phyloP scores from a whole-genome alignment of 2,329 filamentous ascomycete genomes.

The Amesomyces nigricolor region DNA sequence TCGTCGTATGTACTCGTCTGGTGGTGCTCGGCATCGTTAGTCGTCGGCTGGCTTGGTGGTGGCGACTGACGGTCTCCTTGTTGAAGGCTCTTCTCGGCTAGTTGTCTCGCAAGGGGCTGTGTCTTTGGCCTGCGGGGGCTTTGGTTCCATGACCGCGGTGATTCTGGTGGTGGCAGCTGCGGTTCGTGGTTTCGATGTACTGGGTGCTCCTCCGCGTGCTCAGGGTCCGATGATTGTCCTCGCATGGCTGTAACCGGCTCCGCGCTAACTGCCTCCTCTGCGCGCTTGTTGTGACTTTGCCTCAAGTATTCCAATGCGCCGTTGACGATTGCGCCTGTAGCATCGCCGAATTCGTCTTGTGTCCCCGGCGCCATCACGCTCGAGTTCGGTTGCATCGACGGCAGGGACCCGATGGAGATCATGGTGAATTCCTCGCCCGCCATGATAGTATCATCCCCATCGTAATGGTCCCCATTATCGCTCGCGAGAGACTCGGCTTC shows the following conservation, averaged over 20 bases:
- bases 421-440: conserved; percentile 52
- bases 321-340: conserved; percentile 52
- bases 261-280: conserved; percentile 10
- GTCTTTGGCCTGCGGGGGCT: conserved; percentile 19
- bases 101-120: conserved; percentile 24
- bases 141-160: conserved; percentile 11
- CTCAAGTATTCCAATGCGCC: conserved; percentile 48
- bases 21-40: conserved; percentile 9
- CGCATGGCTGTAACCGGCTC: background rate
- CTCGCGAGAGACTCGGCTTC: conserved; percentile 25
- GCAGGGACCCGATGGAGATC: conserved; percentile 52
- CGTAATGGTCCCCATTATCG: conserved; percentile 42
- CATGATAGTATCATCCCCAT: conserved; percentile 24
- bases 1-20: conserved; percentile 42
- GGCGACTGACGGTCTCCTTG: conserved; percentile 9
- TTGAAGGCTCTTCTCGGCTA: conserved; percentile 26
- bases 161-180: background rate
- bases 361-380: conserved; percentile 23
- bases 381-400: conserved; percentile 43
- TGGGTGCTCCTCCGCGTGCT: background rate
- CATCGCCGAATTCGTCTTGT: conserved; percentile 43
- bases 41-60: background rate
- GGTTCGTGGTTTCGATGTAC: background rate
- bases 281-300: conserved; percentile 26
- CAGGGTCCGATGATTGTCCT: background rate